Percentiles rank a stretch among this genome's conserved stretches.
Evolutionary conservation across 2,329 filamentous ascomycete species (phyloP).

Genomic region (Fusarium liriodendri): DNA sequence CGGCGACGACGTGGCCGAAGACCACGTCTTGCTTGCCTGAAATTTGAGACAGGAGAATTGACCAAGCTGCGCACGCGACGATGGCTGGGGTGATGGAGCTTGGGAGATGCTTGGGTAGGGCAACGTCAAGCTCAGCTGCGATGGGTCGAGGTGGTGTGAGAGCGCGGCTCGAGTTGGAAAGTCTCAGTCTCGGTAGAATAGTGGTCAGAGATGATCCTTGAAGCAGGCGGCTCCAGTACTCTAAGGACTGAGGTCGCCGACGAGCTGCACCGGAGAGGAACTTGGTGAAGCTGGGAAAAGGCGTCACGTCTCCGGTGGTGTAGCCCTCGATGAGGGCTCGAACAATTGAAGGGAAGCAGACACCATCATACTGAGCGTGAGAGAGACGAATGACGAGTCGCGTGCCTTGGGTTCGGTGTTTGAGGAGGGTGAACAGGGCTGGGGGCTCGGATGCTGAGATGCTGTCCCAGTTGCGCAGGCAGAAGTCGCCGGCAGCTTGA

Average conservation of each 20-base stretch:
- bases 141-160: background rate
- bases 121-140: background rate
- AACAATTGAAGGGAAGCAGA: slow-evolving; percentile 55
- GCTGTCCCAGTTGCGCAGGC: slow-evolving; percentile 1
- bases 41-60: slow-evolving; percentile 50
- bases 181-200: slow-evolving; percentile 39
- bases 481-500: slow-evolving; percentile 19
- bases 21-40: slow-evolving; percentile 51
- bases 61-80: slow-evolving; percentile 55
- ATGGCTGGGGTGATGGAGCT: slow-evolving; percentile 42
- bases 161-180: background rate
- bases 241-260: slow-evolving; percentile 3
- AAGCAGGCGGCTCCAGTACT: slow-evolving; percentile 59
- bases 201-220: slow-evolving; percentile 46
- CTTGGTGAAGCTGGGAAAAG: slow-evolving; percentile 38
- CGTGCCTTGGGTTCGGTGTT: slow-evolving; percentile 22
- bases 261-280: slow-evolving; percentile 9
- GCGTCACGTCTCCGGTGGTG: slow-evolving; percentile 27
- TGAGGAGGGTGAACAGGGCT: slow-evolving; percentile 27
- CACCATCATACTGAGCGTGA: slow-evolving; percentile 61
- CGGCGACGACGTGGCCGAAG: slow-evolving; percentile 55
- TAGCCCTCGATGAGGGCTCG: slow-evolving; percentile 53
- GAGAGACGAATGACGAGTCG: slow-evolving; percentile 50
- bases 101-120: background rate
- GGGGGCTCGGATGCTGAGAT: slow-evolving; percentile 14